Percentiles rank a stretch among this genome's conserved stretches.
These are phyloP conservation scores for Apiospora kogelbergensis DNA, from an alignment of 2,329 filamentous ascomycete species.

Conservation along the genomic window DNA sequence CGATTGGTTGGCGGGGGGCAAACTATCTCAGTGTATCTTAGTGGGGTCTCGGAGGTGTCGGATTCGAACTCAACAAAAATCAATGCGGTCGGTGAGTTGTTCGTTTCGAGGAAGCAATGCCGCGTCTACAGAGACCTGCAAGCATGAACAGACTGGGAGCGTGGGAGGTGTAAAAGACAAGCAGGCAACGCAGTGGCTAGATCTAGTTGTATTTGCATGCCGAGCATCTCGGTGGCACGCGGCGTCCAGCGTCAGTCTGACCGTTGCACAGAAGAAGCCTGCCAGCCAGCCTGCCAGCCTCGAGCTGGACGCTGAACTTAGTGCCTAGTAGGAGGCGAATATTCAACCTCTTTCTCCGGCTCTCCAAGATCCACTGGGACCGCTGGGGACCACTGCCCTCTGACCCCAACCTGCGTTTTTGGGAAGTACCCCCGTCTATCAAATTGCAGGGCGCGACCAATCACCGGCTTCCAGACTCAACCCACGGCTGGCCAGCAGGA, in stretches of 20 bases:
- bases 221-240: too few species aligned
- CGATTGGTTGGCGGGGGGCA: constrained; percentile 3
- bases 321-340: too few species aligned
- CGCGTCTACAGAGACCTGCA: background rate
- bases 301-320: background rate
- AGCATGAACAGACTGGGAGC: background rate
- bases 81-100: background rate
- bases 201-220: too few species aligned
- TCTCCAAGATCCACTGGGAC: too few species aligned
- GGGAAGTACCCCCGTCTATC: background rate
- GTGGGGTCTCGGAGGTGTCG: constrained; percentile 4
- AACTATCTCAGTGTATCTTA: background rate
- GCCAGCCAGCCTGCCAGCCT: too few species aligned
- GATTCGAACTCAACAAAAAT: constrained; percentile 1
- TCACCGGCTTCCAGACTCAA: background rate
- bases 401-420: background rate
- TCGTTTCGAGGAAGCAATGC: background rate
- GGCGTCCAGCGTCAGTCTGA: background rate
- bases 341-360: too few species aligned
- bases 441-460: background rate
- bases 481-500: too few species aligned
- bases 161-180: background rate
- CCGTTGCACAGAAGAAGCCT: background rate
- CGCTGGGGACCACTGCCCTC: background rate
- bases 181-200: background rate